phyloP scores from a whole-genome alignment of 2,329 filamentous ascomycete species.

The Canariomyces notabilis region DNA sequence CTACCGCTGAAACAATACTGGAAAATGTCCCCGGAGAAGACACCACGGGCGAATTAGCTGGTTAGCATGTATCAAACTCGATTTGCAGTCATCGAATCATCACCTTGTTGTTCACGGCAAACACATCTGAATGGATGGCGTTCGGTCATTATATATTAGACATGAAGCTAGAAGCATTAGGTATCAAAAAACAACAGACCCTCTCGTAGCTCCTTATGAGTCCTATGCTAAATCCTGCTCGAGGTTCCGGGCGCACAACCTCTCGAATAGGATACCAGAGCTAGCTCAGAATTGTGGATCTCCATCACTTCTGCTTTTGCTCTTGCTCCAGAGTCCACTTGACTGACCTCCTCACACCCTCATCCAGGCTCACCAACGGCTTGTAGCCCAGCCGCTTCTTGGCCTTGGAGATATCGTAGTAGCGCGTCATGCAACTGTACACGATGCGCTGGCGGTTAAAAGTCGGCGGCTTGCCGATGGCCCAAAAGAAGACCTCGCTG shows the following conservation, averaged over 20 bases:
- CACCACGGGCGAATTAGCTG: too few species aligned
- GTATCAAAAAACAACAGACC: neutral
- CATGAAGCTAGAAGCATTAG: slow-evolving; percentile 1
- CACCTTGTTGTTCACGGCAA: too few species aligned
- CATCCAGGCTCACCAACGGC: slow-evolving; percentile 61
- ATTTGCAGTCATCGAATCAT: too few species aligned
- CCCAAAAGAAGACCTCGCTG: slow-evolving; percentile 47
- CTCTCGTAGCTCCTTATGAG: neutral
- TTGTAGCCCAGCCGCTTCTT: slow-evolving; percentile 63
- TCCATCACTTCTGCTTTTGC: slow-evolving; percentile 19
- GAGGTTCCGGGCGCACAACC: too few species aligned
- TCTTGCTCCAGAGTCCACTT: slow-evolving; percentile 52
- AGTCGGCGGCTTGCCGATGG: slow-evolving; percentile 49
- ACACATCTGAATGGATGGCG: neutral
- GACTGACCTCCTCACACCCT: slow-evolving; percentile 55
- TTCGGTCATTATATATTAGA: slow-evolving; percentile 1
- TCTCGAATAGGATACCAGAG: too few species aligned
- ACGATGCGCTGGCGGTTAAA: slow-evolving; percentile 57
- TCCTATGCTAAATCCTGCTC: neutral
- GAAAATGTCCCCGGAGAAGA: too few species aligned
- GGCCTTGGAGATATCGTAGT: slow-evolving; percentile 73
- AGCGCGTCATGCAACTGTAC: slow-evolving; percentile 70
- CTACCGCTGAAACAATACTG: too few species aligned
- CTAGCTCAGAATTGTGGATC: too few species aligned
- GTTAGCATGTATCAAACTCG: too few species aligned